A percentile compares a stretch with the other conserved stretches of the same genome.
Conservation (phyloP, 306 rosid genomes). For the Oemleria cerasiformis region DNA sequence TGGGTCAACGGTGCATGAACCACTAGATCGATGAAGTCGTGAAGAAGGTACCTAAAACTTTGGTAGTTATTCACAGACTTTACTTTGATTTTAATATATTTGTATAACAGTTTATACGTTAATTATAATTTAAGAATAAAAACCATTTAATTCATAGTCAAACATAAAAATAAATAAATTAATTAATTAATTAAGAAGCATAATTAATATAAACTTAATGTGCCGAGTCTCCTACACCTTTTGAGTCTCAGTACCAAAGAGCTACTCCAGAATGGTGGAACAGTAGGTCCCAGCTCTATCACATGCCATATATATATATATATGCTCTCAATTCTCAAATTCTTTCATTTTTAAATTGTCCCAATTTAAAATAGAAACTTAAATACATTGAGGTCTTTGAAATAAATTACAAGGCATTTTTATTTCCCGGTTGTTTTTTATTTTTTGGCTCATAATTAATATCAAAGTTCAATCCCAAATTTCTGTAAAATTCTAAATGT, state of each 20-base stretch:
- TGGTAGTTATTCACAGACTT: background rate
- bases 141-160: background rate
- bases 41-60: background rate
- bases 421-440: too few species aligned
- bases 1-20: constrained; percentile 41
- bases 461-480: too few species aligned
- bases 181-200: too few species aligned
- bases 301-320: too few species aligned
- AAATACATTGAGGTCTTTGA: background rate
- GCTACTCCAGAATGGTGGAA: background rate
- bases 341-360: background rate
- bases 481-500: too few species aligned
- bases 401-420: background rate
- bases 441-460: too few species aligned
- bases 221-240: too few species aligned
- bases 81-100: background rate
- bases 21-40: constrained; percentile 7
- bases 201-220: too few species aligned
- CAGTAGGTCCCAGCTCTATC: background rate
- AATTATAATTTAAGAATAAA: too few species aligned
- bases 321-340: background rate
- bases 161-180: background rate
- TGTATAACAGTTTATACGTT: background rate
- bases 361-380: background rate
- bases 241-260: too few species aligned